phyloP scores from a whole-genome alignment of 768 basidiomycete species.

The Amanita fuliginea region DNA sequence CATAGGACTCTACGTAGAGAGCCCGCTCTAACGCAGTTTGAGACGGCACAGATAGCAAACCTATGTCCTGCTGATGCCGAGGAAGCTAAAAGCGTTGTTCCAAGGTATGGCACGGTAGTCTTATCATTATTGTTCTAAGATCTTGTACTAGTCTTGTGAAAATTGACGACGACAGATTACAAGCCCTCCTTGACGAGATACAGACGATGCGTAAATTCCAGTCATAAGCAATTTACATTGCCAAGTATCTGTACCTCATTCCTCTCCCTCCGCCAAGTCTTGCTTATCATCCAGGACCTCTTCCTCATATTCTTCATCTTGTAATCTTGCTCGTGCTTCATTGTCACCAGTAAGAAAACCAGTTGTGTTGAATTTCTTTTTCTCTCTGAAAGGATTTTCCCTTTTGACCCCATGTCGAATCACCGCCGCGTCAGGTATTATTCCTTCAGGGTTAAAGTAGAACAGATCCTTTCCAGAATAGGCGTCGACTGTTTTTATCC shows the following conservation, averaged over 20 bases:
- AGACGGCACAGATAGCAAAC: conserved; percentile 89
- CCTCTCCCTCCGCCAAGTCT: conserved; percentile 42
- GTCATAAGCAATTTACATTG: conserved; percentile 31
- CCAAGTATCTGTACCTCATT: conserved; percentile 17
- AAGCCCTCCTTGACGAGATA: conserved; percentile 76
- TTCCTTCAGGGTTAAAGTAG: conserved; percentile 69
- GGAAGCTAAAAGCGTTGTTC: conserved; percentile 85
- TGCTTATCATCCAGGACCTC: conserved; percentile 27
- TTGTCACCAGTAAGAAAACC: conserved; percentile 27
- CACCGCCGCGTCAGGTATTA: conserved; percentile 61
- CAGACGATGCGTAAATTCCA: conserved; percentile 89
- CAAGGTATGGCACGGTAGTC: conserved; percentile 42
- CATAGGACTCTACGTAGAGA: conserved; percentile 69
- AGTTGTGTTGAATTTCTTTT: conserved; percentile 56
- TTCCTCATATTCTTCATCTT: conserved; percentile 25
- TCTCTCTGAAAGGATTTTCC: conserved; percentile 56
- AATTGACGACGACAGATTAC: conserved; percentile 79
- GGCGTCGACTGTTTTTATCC: conserved; percentile 66
- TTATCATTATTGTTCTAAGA: not conserved
- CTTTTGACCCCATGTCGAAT: conserved; percentile 49
- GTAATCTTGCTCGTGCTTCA: conserved; percentile 18
- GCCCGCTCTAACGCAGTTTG: conserved; percentile 75
- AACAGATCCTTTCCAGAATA: conserved; percentile 71
- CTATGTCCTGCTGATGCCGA: conserved; percentile 81
- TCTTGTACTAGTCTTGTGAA: conserved; percentile 54